Conservation (phyloP, 176 grass and related monocot species). For the bread wheat (Triticum aestivum) region DNA sequence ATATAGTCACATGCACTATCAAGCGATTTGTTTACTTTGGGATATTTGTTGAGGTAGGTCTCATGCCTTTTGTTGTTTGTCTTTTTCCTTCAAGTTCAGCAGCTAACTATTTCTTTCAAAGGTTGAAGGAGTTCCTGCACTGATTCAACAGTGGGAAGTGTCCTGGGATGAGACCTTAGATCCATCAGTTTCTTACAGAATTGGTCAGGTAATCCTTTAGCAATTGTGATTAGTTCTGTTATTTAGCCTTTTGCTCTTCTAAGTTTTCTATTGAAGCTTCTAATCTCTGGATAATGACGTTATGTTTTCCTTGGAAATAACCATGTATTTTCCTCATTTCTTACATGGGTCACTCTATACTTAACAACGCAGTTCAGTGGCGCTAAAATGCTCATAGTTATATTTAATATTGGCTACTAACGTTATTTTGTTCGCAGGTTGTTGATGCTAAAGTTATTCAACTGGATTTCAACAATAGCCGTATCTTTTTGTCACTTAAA, state of each 20-base stretch:
- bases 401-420: slow-evolving; percentile 17
- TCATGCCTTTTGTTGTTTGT: neutral
- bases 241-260: neutral
- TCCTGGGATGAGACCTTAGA: slow-evolving; percentile 87
- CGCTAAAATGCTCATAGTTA: neutral
- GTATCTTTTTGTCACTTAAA: slow-evolving; percentile 89
- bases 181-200: slow-evolving; percentile 75
- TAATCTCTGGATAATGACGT: neutral
- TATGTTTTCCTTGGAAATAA: neutral
- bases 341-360: neutral
- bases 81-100: slow-evolving; percentile 26
- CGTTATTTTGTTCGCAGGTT: neutral
- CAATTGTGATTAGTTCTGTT: neutral
- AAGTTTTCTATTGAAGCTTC: neutral
- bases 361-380: neutral
- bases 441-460: slow-evolving; percentile 45
- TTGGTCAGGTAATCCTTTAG: slow-evolving; percentile 71
- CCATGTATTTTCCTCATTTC: neutral
- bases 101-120: slow-evolving; percentile 51
- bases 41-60: slow-evolving; percentile 89
- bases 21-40: slow-evolving; percentile 88
- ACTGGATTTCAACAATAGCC: slow-evolving; percentile 68
- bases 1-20: slow-evolving; percentile 74
- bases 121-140: slow-evolving; percentile 84
- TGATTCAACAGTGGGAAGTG: slow-evolving; percentile 88